Base-by-base conservation (phyloP, 139 green algal genomes). In the Tetradesmus lagerheimii region DNA sequence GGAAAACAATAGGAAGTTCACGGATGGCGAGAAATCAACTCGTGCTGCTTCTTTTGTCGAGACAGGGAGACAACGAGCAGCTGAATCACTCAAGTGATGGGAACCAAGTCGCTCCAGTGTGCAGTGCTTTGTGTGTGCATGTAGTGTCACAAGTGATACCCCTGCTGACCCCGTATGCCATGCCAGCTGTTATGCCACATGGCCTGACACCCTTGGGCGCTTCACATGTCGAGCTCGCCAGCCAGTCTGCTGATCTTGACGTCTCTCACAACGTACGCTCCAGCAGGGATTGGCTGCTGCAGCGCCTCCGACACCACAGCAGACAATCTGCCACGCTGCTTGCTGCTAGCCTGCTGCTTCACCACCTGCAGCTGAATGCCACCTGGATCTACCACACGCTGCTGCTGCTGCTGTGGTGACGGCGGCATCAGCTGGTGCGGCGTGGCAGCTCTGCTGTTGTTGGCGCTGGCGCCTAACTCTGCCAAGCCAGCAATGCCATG, bases 191-290 rank as follows among this genome's bases (percentile, higher is more conserved):
- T 18, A 12, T 57, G 45, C 14, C 45, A 71, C 20, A 71, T 9
- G 20, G 23, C 20, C 47, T 16, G 8, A 62, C 47, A 62, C 47
- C 12, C 47, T 16, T 18, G 47, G 18, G 5, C 8, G 23, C 8
- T 20, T 71, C 23, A 71, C 57, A 71, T 71, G 37, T 88, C 83
- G 15, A 88, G 41, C 38, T 88, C 64, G 4, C 83, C 64, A 64
- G 83, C 83, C 41, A 88, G 15, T 38, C 38, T 57, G 41, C 83
- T 88, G 62, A 88, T 88, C 38, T 80, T 64, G 8, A 88, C 38
- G 35, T 88, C 83, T 29, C 83, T 35, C 20, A 88, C 83, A 11
- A 88, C 64, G 47, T 67, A 88, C 18, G 83, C 83, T 0, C 83
- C 83, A 62, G 64, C 83, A 41, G 83, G 62, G 2, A 34, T 20